Evolutionary conservation across 345 rosid genomes (phyloP), one percentile per base, ranked within the genome.

Genomic region (Iberis pinnata): DNA sequence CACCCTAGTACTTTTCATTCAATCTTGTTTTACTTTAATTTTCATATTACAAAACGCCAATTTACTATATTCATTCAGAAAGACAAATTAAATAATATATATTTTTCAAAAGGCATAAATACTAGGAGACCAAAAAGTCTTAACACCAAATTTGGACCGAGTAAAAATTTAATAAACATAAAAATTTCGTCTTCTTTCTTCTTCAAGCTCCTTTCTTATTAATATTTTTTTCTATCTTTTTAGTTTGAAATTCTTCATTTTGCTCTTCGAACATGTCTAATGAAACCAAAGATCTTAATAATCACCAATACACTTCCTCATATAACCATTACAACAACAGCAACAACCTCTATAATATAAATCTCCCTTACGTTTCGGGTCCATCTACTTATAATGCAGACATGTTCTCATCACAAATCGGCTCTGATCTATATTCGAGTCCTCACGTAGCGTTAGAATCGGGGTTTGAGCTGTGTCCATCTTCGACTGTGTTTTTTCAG

Each of bases 401-500:
- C 39, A 58, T 58, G 58, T 56, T 56, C 50, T 58, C 70, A 43
- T 55, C 72, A 16, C 71, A 76, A 18, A 7, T 55, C 45, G 71
- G 79, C 65, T 85, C 77, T 31, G 70, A 73, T 67, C 74, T 84
- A 7, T 70, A 79, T 11, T 73, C 72, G 9, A 75, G 76, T 45
- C 29, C 66, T 68, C 47, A 76, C 78, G 69, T 60, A 70, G 77
- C 72, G 48, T 89, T 79, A 18, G 73, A 67, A 26, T 74, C 17
- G 83, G 80, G 51, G 29, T 81, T 81, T 8, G 88, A 77, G 49
- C 42, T 81, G 41, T 79, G 82, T 4, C 76, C 87, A 6, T 45
- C 82, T 6, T 60, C 75, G 0, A 64, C 79, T 2, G 77, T 75
- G 42, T 75, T 71, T 57, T 67, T 76, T 37, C 51, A 29, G 15